Evolutionary conservation across 106 monocot species (phyloP).

Genomic region (Phalaenopsis aphrodite): DNA sequence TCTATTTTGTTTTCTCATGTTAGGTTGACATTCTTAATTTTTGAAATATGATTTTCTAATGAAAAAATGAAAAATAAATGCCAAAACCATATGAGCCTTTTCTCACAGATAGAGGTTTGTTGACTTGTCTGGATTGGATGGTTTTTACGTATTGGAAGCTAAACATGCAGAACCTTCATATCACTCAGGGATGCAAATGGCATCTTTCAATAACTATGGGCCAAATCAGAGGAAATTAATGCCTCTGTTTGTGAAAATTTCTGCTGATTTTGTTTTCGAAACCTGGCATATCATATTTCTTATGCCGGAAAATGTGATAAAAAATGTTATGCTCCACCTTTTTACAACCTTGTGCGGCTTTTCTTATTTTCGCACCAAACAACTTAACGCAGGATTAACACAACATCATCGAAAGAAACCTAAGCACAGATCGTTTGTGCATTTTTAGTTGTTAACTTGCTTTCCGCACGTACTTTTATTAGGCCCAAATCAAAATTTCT

Average conservation of each 20-base stretch:
- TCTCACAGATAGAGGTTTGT: neutral
- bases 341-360: neutral
- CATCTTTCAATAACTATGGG: too few relatives aligned
- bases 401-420: neutral
- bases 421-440: neutral
- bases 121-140: neutral
- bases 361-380: neutral
- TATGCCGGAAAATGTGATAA: neutral
- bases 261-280: neutral
- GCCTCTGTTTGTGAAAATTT: neutral
- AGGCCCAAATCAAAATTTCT: neutral
- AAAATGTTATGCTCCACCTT: neutral
- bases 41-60: neutral
- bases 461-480: neutral
- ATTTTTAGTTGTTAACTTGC: neutral
- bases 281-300: neutral
- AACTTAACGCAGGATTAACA: neutral
- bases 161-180: neutral
- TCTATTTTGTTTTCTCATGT: neutral
- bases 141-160: neutral
- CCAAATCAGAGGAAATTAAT: neutral
- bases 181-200: neutral
- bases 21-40: neutral
- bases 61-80: neutral
- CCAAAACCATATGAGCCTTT: neutral